These are phyloP conservation scores for Curvularia verruculosa DNA, from an alignment of 2,329 filamentous ascomycete genomes.

Conservation along the genomic window DNA sequence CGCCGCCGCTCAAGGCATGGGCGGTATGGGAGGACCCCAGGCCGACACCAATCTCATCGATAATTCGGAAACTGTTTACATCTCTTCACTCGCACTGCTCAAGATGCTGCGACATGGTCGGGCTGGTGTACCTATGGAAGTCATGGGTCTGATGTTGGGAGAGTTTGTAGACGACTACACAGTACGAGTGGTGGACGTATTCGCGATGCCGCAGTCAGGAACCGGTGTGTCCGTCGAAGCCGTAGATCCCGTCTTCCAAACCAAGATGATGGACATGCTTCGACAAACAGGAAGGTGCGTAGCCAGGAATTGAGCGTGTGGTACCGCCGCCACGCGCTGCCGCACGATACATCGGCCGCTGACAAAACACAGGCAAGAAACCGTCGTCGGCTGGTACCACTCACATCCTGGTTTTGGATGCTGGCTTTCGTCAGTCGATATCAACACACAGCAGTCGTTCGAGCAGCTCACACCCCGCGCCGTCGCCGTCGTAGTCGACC, in stretches of 20 bases:
- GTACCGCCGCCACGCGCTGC: slow-evolving; percentile 5
- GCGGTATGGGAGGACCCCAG: slow-evolving; percentile 65
- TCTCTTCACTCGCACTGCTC: slow-evolving; percentile 92
- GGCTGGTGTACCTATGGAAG: slow-evolving; percentile 98
- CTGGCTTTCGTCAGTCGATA: slow-evolving; percentile 98
- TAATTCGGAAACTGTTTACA: slow-evolving; percentile 99
- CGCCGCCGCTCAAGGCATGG: slow-evolving; percentile 70
- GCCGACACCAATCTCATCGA: slow-evolving; percentile 90
- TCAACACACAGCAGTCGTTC: slow-evolving; percentile 99
- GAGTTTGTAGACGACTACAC: slow-evolving; percentile 99
- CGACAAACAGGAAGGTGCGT: slow-evolving; percentile 88
- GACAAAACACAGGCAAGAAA: slow-evolving; percentile 74
- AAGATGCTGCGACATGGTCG: slow-evolving; percentile 99
- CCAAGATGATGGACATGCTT: slow-evolving; percentile 99
- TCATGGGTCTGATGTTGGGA: slow-evolving; percentile 98
- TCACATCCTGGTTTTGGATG: slow-evolving; percentile 99
- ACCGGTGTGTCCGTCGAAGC: slow-evolving; percentile 98
- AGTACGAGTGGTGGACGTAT: slow-evolving; percentile 96
- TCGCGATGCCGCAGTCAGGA: slow-evolving; percentile 98
- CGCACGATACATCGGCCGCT: slow-evolving; percentile 10
- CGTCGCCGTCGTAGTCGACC: slow-evolving; percentile 96
- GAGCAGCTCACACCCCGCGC: slow-evolving; percentile 96
- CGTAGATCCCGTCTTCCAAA: slow-evolving; percentile 98
- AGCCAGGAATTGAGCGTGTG: background rate
- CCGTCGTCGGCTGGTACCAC: slow-evolving; percentile 99